phyloP scores from a whole-genome alignment of 345 rosid species.

The Salix caprea region DNA sequence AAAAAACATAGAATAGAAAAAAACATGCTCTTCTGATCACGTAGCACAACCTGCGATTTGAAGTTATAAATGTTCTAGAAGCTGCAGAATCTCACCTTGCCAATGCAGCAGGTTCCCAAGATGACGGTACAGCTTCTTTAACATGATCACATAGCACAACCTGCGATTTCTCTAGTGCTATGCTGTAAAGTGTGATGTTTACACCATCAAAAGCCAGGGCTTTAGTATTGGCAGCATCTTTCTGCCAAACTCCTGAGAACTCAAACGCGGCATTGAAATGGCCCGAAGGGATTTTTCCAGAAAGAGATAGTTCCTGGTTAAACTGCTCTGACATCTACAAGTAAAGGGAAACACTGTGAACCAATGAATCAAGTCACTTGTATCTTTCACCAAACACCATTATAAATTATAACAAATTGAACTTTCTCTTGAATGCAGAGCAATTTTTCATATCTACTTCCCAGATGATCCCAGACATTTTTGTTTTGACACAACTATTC shows the following conservation, averaged over 20 bases:
- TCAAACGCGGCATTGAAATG: conserved; percentile 30
- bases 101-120: conserved; percentile 33
- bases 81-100: conserved; percentile 19
- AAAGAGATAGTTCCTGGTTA: conserved; percentile 27
- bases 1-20: not conserved
- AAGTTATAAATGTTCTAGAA: not conserved
- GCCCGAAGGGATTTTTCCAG: conserved; percentile 32
- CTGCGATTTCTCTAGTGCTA: conserved; percentile 27
- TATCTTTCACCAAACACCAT: not conserved
- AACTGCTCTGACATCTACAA: conserved; percentile 36
- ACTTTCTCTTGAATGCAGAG: not conserved
- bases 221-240: conserved; percentile 23
- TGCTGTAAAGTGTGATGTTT: conserved; percentile 23
- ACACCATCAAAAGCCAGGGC: conserved; percentile 32
- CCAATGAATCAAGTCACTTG: not conserved
- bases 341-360: not conserved
- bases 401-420: too few species aligned
- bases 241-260: conserved; percentile 26
- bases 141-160: conserved; percentile 15
- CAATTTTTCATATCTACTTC: not conserved
- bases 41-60: not conserved
- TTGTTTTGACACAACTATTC: not conserved
- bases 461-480: not conserved
- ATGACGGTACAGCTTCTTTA: conserved; percentile 28
- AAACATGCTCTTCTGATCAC: not conserved